Evolutionary conservation across 495 filamentous ascomycete species (phyloP).

Genomic region (Aspergillus leporis): DNA sequence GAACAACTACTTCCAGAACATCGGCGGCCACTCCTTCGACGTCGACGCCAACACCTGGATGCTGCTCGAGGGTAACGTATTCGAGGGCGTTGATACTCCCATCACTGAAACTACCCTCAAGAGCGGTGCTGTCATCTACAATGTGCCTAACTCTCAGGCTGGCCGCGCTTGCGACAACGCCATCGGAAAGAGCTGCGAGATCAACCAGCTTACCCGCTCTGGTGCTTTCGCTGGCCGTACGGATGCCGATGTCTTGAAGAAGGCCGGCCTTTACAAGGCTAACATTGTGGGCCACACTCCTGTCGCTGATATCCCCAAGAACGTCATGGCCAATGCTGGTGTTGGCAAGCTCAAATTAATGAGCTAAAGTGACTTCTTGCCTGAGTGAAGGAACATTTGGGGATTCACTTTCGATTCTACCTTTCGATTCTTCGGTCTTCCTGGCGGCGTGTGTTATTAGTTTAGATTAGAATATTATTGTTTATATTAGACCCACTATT

Average conservation of each 20-base stretch:
- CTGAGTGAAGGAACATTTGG: background rate
- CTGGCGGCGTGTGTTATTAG: too few relatives aligned
- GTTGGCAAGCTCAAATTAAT: constrained; percentile 15
- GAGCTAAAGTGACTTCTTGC: background rate
- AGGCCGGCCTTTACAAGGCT: background rate
- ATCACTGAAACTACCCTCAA: constrained; percentile 10
- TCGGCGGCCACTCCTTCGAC: constrained; percentile 24
- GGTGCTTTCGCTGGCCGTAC: constrained; percentile 13
- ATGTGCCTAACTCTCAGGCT: constrained; percentile 4
- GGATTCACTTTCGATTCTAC: background rate
- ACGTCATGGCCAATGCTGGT: constrained; percentile 15
- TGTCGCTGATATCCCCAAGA: constrained; percentile 13
- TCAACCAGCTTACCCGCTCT: constrained; percentile 15
- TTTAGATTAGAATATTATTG: too few relatives aligned
- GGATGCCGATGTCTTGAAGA: constrained; percentile 9
- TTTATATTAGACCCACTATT: too few relatives aligned
- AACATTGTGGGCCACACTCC: constrained; percentile 4
- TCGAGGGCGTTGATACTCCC: constrained; percentile 15
- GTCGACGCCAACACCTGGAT: constrained; percentile 16
- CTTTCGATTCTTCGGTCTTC: background rate
- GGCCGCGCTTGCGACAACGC: constrained; percentile 7
- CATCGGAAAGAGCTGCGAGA: constrained; percentile 19
- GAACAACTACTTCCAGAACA: constrained; percentile 25
- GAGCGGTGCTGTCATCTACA: constrained; percentile 14
- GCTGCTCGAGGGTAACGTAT: constrained; percentile 24